Evolutionary conservation across 2,329 filamentous ascomycete species (phyloP).

Genomic region (Podosphaera fusca): DNA sequence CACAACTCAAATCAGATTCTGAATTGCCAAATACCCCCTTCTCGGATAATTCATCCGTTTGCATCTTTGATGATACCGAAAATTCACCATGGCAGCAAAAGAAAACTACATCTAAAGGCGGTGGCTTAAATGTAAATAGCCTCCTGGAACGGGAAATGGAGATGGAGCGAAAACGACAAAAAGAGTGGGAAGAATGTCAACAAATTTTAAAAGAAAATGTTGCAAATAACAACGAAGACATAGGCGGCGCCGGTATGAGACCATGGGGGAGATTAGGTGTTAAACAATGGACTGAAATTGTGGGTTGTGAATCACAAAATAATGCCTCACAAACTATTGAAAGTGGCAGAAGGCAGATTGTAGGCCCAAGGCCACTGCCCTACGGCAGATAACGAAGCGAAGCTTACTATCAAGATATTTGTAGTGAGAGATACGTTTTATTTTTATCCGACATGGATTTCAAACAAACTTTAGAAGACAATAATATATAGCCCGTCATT

Average conservation of each 20-base stretch:
- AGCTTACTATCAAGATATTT: background rate
- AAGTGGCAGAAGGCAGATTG: slow-evolving; percentile 50
- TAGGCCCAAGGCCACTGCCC: slow-evolving; percentile 47
- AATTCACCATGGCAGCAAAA: slow-evolving; percentile 18
- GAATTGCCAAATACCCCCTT: background rate
- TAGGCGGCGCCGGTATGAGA: slow-evolving; percentile 43
- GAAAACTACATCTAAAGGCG: slow-evolving; percentile 25
- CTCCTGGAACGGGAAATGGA: slow-evolving; percentile 38
- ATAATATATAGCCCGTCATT: too few relatives aligned
- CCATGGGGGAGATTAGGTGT: slow-evolving; percentile 45
- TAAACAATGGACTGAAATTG: slow-evolving; percentile 36
- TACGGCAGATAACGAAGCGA: background rate
- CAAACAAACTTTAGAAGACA: too few relatives aligned
- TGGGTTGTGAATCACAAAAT: slow-evolving; percentile 55
- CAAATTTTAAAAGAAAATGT: background rate
- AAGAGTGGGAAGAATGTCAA: slow-evolving; percentile 22
- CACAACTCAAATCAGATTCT: background rate
- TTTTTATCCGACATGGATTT: background rate
- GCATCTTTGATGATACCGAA: slow-evolving; percentile 11
- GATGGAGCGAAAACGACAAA: slow-evolving; percentile 31
- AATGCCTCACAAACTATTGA: slow-evolving; percentile 41
- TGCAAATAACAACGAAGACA: slow-evolving; percentile 15
- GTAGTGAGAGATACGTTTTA: background rate
- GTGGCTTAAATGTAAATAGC: slow-evolving; percentile 28
- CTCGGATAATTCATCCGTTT: background rate